Evolutionary conservation across 208 protist species (phyloP).

Genomic region (Trypanosoma congolense): DNA sequence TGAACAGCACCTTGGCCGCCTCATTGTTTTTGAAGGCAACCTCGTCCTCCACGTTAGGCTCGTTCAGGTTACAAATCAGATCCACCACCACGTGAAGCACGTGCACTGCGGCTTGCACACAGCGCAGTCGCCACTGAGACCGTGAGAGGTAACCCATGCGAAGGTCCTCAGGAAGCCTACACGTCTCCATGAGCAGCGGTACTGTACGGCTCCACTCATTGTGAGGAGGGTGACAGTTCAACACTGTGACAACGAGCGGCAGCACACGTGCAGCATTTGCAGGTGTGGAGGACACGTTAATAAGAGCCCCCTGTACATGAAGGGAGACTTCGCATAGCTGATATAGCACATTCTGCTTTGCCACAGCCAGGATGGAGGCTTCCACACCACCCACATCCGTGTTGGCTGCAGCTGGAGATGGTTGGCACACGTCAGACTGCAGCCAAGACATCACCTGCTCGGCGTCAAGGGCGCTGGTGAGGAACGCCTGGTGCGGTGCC

Average conservation of each 20-base stretch:
- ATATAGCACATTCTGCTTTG: constrained; percentile 30
- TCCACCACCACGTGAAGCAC: constrained; percentile 47
- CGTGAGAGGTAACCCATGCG: constrained; percentile 27
- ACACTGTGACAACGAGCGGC: constrained; percentile 36
- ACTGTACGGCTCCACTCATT: constrained; percentile 46
- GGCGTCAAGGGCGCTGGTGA: constrained; percentile 41
- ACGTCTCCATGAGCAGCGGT: constrained; percentile 35
- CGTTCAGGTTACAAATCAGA: constrained; percentile 46
- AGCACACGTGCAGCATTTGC: constrained; percentile 46
- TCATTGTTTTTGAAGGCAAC: constrained; percentile 62
- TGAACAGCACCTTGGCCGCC: constrained; percentile 32
- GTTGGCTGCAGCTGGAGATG: constrained; percentile 2
- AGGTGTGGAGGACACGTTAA: constrained; percentile 29
- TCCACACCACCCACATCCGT: neutral
- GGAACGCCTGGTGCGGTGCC: constrained; percentile 44
- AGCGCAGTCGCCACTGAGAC: constrained; percentile 33
- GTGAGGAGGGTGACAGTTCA: constrained; percentile 45
- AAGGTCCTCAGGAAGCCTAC: constrained; percentile 26
- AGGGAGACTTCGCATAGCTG: constrained; percentile 47
- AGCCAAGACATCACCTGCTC: constrained; percentile 29
- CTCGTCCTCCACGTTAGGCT: constrained; percentile 52
- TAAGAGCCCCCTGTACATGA: constrained; percentile 42
- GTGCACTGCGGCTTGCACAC: constrained; percentile 39
- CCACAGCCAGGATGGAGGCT: neutral
- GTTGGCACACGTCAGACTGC: constrained; percentile 14